Percentiles rank a stretch among this genome's conserved stretches.
Conservation (phyloP, 78 protist species). For the Pigoraptor vietnamica region DNA sequence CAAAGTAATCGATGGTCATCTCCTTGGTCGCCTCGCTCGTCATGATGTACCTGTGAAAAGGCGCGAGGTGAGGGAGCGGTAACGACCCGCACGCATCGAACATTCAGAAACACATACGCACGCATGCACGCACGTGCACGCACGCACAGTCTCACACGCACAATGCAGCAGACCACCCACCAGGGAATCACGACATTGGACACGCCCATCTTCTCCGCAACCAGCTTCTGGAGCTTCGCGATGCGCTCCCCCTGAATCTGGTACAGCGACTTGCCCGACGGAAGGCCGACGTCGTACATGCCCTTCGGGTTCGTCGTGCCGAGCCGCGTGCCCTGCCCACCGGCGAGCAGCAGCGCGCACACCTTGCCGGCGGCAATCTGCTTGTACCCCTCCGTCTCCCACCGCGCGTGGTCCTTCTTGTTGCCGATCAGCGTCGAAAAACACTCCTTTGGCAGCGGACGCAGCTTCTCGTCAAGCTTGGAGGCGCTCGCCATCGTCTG, state of each 20-base stretch:
- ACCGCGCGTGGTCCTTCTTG: background rate
- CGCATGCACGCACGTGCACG: too few relatives aligned
- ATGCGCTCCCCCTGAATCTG: slow-evolving; percentile 90
- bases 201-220: background rate
- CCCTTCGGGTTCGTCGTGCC: slow-evolving; percentile 47
- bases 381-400: background rate
- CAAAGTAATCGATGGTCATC: slow-evolving; percentile 67
- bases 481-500: background rate
- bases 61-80: background rate
- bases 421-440: background rate
- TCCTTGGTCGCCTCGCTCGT: slow-evolving; percentile 76
- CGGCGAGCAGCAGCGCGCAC: background rate
- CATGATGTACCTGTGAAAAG: slow-evolving; percentile 77
- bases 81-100: background rate
- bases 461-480: background rate
- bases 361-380: background rate
- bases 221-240: slow-evolving; percentile 48
- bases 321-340: background rate
- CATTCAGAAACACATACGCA: too few relatives aligned
- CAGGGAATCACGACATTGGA: slow-evolving; percentile 10
- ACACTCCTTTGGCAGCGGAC: background rate
- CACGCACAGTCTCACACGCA: too few relatives aligned
- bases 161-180: background rate
- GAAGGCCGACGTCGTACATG: slow-evolving; percentile 80
- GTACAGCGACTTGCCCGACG: slow-evolving; percentile 83